Evolutionary conservation across 805 yeast genomes (phyloP), one percentile per base, ranked within the genome.

Genomic region (Hemisphaericaspora nanyangensis): DNA sequence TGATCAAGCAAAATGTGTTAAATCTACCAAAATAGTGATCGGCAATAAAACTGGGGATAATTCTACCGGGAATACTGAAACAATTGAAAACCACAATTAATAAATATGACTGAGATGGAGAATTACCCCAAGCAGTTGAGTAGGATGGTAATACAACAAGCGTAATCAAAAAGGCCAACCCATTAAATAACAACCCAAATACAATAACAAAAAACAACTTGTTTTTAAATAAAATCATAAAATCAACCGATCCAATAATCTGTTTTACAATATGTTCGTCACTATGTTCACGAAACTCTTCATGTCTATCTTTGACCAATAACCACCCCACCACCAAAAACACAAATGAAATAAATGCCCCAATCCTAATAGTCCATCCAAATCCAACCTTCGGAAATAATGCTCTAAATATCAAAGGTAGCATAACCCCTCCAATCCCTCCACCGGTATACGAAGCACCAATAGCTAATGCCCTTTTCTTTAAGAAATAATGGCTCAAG

Each of bases 381-480:
- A 50, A 59, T 5, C 66, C 66, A 17, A 61, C 42, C 33, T 48
- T 50, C 6, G 56, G 57, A 30, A 53, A 55, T 18, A 61, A 42
- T 4, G 48, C 31, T 17, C 56, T 37, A 37, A 58, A 56, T 49
- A 59, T 51, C 15, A 59, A 42, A 6, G 66, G 66, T 31, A 50
- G 50, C 6, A 52, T 37, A 6, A 58, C 50, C 2, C 66, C 66
- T 2, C 64, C 64, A 16, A 60, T 35, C 2, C 64, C 63, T 5
- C 66, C 65, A 12, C 65, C 65, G 25, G 56, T 49, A 35, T 59
- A 56, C 1, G 56, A 53, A 1, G 47, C 13, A 1, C 66, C 64
- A 34, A 56, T 51, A n/a, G 59, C 61, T 36, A 44, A 43, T 3
- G 55, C 63, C 35, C 63, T 35, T 28, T 43, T 49, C 22, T 38